Conservation (phyloP, 805 yeast genomes). For the Dipodascus albidus region DNA sequence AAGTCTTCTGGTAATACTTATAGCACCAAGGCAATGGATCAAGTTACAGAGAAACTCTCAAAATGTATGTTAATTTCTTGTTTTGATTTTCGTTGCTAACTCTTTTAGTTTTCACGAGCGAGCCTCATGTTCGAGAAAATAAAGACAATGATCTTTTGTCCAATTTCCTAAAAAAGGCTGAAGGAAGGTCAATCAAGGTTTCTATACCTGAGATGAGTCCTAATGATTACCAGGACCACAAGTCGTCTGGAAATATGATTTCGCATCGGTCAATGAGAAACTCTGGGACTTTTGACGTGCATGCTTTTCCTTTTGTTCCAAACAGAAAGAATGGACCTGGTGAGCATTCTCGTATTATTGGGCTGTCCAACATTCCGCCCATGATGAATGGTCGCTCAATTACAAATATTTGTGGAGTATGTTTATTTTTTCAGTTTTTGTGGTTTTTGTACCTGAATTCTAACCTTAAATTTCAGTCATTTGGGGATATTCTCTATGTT, state of each 20-base stretch:
- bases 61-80: neutral
- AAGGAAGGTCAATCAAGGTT: neutral
- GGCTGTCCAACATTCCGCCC: neutral
- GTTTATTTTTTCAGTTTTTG: neutral
- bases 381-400: neutral
- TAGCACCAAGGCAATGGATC: neutral
- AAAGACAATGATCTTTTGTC: neutral
- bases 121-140: neutral
- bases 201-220: neutral
- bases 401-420: neutral
- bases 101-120: neutral
- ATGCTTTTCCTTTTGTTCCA: neutral
- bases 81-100: neutral
- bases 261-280: neutral
- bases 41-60: neutral
- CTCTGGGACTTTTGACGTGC: neutral
- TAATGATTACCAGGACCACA: neutral
- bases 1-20: neutral
- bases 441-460: neutral
- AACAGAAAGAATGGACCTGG: neutral
- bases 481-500: slow-evolving; percentile 9
- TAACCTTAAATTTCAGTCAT: slow-evolving; percentile 2
- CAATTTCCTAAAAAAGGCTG: neutral
- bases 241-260: neutral
- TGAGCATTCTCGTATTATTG: neutral